Evolutionary conservation across 768 basidiomycete genomes (phyloP).

Genomic region (Clitopilus hobsonii): DNA sequence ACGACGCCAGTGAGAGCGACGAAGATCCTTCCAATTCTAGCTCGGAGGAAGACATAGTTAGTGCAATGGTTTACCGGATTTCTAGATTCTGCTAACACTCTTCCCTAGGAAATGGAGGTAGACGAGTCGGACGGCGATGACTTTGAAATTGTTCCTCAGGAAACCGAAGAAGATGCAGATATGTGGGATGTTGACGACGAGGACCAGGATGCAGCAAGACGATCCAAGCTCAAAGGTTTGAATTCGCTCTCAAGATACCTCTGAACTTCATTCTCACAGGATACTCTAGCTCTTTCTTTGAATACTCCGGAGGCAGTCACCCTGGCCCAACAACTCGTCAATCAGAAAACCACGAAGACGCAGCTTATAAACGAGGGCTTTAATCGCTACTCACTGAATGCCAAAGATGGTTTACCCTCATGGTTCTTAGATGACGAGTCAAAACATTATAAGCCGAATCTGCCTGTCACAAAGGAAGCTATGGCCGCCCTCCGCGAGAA

Average conservation of each 20-base stretch:
- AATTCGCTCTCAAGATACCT: not conserved
- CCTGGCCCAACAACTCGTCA: conserved; percentile 86
- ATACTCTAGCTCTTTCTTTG: conserved; percentile 67
- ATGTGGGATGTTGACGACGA: conserved; percentile 83
- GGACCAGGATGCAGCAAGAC: conserved; percentile 65
- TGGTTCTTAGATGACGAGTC: conserved; percentile 99
- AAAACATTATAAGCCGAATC: conserved; percentile 88
- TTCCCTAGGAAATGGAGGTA: conserved; percentile 20
- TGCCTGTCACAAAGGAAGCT: conserved; percentile 97
- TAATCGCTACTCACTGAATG: conserved; percentile 86
- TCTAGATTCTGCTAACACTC: conserved; percentile 14
- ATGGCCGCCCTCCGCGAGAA: conserved; percentile 79
- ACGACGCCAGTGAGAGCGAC: conserved; percentile 20
- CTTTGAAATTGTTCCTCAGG: conserved; percentile 74
- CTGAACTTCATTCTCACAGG: too few species aligned
- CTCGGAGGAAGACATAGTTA: conserved; percentile 10
- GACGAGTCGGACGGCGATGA: conserved; percentile 45
- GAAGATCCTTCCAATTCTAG: conserved; percentile 23
- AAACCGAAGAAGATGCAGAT: conserved; percentile 52
- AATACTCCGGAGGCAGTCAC: conserved; percentile 87
- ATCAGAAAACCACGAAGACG: conserved; percentile 84
- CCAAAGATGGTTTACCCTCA: conserved; percentile 85
- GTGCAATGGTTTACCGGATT: not conserved
- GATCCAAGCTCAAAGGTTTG: conserved; percentile 61
- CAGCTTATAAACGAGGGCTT: conserved; percentile 93